Base-by-base conservation (phyloP, 2,329 filamentous ascomycete species). In the Stachybotrys chartarum region DNA sequence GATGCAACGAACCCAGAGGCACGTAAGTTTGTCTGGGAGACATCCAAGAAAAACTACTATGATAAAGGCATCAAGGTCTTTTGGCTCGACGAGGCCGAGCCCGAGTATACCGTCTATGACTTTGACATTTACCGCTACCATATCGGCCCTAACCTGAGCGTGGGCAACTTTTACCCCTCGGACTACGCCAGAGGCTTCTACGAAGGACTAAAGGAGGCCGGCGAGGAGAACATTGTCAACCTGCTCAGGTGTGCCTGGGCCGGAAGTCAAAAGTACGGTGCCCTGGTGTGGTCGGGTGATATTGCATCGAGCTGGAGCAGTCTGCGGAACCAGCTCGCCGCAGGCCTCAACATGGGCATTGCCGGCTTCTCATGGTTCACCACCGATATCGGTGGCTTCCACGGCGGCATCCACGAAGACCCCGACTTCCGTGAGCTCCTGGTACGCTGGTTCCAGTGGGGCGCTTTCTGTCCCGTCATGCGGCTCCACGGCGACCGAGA, bases 31-130 rank as follows among this genome's bases (percentile, higher is more conserved):
- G 72, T 87, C 3, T 87, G 83, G 83, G 64, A 69, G 4, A 81
- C 79, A 55, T 78, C 72, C 1, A 82, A 80, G 64, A 61, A 76
- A 55, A 82, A 86, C 64, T 87, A 87, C 69, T 80, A 80, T 60
- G 68, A 75, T 50, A 79, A 78, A 55, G 84, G 84, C 4, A 81
- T 87, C 65, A 76, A 78, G 56, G 68, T 80, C 2, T 87, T 86
- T 66, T 87, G 84, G 83, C 75, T 87, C 0, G 84, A 87, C 60
- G 84, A 87, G 65, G 84, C 83, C 0, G 84, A 87, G 61, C 83
- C 83, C 0, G 83, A 86, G 64, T 86, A 85, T 62, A 73, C 69
- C 0, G 73, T 75, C 11, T 86, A 87, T 65, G 82, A 86, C 64
- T 86, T 85, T 61, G 83, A 86, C 56, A 81, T 81, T 61, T 86